These are phyloP conservation scores for Puccinia coronata DNA, from an alignment of 1,284 basidiomycete genomes.

Conservation along the genomic window DNA sequence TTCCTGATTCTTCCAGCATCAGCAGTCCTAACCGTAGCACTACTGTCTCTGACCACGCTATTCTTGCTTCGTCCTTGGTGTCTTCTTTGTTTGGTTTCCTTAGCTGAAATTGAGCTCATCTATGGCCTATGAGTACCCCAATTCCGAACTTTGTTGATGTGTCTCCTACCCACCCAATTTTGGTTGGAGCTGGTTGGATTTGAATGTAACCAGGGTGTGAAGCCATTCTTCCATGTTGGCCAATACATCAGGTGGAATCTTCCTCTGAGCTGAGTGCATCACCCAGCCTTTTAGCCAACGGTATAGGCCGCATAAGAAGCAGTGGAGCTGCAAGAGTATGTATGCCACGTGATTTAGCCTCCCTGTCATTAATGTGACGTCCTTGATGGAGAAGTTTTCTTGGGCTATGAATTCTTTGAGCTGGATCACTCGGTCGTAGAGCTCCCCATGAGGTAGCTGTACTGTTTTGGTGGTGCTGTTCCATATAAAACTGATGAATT, in stretches of 20 bases:
- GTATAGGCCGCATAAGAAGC: neutral
- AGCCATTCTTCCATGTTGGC: neutral
- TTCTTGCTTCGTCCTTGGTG: too few relatives aligned
- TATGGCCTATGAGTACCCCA: neutral
- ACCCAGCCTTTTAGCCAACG: neutral
- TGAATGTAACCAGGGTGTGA: neutral
- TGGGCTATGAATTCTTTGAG: neutral
- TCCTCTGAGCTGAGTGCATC: neutral
- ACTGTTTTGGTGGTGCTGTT: neutral
- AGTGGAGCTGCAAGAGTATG: neutral
- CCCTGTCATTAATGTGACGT: neutral
- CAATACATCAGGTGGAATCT: neutral
- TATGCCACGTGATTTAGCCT: neutral
- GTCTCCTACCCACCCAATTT: constrained; percentile 11
- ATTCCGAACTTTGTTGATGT: neutral
- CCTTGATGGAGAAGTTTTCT: neutral
- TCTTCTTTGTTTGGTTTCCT: too few relatives aligned
- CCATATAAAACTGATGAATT: constrained; percentile 21
- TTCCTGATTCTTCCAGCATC: neutral
- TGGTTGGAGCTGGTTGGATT: neutral
- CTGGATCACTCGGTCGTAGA: neutral
- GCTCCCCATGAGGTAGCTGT: neutral
- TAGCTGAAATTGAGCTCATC: neutral
- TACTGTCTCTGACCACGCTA: too few relatives aligned
- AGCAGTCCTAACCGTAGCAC: neutral